Evolutionary conservation across 441 rosid species (phyloP).

Genomic region (Hura crepitans): DNA sequence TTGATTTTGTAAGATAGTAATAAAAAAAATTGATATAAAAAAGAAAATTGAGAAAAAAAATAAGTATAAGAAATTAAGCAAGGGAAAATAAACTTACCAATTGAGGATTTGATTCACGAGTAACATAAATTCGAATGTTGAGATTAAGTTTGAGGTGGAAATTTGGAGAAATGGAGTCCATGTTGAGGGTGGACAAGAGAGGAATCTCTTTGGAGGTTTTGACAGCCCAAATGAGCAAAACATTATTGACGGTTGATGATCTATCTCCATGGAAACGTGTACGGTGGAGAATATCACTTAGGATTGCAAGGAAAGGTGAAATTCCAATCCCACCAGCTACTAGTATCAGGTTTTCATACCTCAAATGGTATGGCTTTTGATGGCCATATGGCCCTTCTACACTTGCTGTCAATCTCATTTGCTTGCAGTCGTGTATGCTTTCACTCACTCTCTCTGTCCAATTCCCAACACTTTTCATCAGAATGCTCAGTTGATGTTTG

Average conservation of each 20-base stretch:
- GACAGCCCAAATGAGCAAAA: conserved; percentile 71
- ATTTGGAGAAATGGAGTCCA: conserved; percentile 51
- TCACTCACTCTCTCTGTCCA: conserved; percentile 46
- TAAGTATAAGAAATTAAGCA: too few relatives aligned
- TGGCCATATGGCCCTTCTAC: conserved; percentile 76
- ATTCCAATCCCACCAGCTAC: conserved; percentile 92
- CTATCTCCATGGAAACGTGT: conserved; percentile 19
- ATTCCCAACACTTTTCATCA: conserved; percentile 44
- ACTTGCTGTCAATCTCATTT: conserved; percentile 51
- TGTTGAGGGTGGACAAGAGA: conserved; percentile 51
- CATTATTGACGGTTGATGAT: conserved; percentile 39
- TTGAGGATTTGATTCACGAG: conserved; percentile 64
- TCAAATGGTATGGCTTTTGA: conserved; percentile 69
- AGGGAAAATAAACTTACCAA: conserved; percentile 41
- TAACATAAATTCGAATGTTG: conserved; percentile 51
- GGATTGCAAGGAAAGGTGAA: conserved; percentile 76
- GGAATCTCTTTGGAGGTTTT: conserved; percentile 72
- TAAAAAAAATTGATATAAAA: too few relatives aligned
- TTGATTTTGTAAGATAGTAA: too few relatives aligned
- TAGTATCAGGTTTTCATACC: conserved; percentile 69
- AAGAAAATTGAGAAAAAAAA: too few relatives aligned
- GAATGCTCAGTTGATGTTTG: conserved; percentile 39
- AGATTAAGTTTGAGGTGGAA: conserved; percentile 45
- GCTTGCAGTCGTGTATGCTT: conserved; percentile 23
- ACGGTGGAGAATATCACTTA: conserved; percentile 70